Evolutionary conservation across 2,329 filamentous ascomycete species (phyloP), one percentile per base, ranked within the genome.

Genomic region (Epichloe gansuensis): DNA sequence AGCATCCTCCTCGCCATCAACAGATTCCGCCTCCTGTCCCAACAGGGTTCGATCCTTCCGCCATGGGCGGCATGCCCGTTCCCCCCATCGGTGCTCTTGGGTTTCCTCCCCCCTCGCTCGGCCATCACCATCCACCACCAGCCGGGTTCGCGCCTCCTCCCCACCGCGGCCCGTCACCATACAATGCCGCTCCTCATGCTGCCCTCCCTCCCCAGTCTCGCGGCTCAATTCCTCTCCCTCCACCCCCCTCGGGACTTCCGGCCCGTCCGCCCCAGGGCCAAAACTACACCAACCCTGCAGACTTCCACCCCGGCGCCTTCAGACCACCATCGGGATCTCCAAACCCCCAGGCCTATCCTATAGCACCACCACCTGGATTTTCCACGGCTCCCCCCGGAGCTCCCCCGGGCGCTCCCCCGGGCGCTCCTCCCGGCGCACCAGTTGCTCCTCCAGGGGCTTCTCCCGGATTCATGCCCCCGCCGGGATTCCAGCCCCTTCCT

Each of bases 181-280:
- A 69, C 54, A 65, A 60, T 50, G 63, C 58, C 39, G 57, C 59
- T 7, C 46, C 49, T 15, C 47, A 41, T 35, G 39, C 21, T 12
- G 21, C 34, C 13, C 11, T 44, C 9, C 57, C 62, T n/a, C 62
- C 62, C 25, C 60, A 54, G 3, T 55, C 55, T 17, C 62, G 64
- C 13, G 61, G 61, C n/a, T 56, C 63, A 2, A 61, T 59, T n/a
- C 66, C 67, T 48, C 68, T 77, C 2, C 74, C 74, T 0, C 71
- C 74, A 8, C 70, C 74, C 74, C 75, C 75, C 0, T 70, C 73
- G 1, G 75, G 75, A 1, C 64, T 78, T 3, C 75, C 75, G 0
- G 72, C 74, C 0, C 67, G 75, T 15, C 75, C 74, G 3, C 74
- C 74, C 0, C 72, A 72, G 46, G 69, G 69, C 49, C 73, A 74